These are phyloP conservation scores for Orbilia oligospora DNA, from an alignment of 2,329 filamentous ascomycete genomes.

Conservation along the genomic window DNA sequence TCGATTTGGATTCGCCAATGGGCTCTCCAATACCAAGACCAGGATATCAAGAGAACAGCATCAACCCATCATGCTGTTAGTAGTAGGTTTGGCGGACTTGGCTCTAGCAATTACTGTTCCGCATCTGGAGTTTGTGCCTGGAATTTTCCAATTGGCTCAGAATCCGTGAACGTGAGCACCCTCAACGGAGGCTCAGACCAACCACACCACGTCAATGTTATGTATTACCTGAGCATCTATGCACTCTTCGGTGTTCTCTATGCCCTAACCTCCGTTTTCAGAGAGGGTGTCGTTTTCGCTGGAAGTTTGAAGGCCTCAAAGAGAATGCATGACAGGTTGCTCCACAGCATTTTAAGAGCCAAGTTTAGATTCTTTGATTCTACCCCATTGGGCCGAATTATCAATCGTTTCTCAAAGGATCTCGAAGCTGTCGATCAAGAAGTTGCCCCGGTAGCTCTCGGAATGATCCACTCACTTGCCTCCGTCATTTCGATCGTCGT, in stretches of 20 bases:
- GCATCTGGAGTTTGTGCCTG: conserved; percentile 71
- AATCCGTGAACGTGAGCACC: conserved; percentile 64
- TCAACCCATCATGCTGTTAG: conserved; percentile 63
- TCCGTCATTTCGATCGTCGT: conserved; percentile 86
- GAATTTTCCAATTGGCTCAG: conserved; percentile 65
- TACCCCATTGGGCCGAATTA: conserved; percentile 93
- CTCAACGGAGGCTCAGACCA: conserved; percentile 67
- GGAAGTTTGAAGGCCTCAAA: conserved; percentile 90
- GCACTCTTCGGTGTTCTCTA: conserved; percentile 83
- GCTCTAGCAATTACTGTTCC: conserved; percentile 53
- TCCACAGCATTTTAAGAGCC: conserved; percentile 84
- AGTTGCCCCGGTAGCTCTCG: conserved; percentile 89
- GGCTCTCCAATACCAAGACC: conserved; percentile 54
- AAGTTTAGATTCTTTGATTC: conserved; percentile 99
- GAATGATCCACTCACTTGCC: conserved; percentile 76
- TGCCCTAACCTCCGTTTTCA: conserved; percentile 82
- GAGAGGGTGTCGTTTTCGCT: conserved; percentile 91
- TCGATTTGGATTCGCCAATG: conserved; percentile 96
- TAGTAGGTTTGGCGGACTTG: conserved; percentile 67
- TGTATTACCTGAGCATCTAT: conserved; percentile 87
- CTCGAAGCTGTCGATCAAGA: conserved; percentile 96
- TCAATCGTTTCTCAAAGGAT: conserved; percentile 99
- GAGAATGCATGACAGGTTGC: conserved; percentile 83
- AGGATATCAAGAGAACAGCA: conserved; percentile 31
- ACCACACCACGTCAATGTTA: conserved; percentile 77